phyloP scores from a whole-genome alignment of 805 yeast species.

The Candida easanensis region DNA sequence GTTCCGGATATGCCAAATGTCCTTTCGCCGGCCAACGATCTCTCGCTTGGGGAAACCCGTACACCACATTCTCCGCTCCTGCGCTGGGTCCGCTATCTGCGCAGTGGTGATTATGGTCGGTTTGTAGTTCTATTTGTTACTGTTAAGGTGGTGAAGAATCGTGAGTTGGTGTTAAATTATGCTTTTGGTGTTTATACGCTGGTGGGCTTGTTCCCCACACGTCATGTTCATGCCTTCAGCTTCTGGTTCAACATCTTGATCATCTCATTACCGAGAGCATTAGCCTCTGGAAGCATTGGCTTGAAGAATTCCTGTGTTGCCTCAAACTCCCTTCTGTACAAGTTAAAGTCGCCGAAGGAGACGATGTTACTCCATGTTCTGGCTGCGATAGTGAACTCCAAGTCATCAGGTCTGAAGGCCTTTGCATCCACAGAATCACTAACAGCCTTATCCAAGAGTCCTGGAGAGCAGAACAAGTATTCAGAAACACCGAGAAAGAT shows the following conservation, averaged over 20 bases:
- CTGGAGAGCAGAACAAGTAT: slow-evolving; percentile 82
- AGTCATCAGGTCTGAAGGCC: slow-evolving; percentile 81
- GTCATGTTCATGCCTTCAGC: too few species aligned
- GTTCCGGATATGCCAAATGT: slow-evolving; percentile 7
- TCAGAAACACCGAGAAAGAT: slow-evolving; percentile 93
- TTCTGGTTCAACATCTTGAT: slow-evolving; percentile 49
- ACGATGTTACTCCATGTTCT: slow-evolving; percentile 83
- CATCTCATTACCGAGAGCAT: slow-evolving; percentile 89
- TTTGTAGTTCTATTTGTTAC: too few species aligned
- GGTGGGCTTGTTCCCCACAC: too few species aligned
- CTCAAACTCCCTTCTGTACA: slow-evolving; percentile 72
- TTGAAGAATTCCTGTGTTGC: slow-evolving; percentile 78
- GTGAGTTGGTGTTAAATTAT: too few species aligned
- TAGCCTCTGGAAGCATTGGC: slow-evolving; percentile 88
- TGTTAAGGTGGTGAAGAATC: too few species aligned
- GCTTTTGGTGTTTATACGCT: too few species aligned
- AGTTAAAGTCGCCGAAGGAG: slow-evolving; percentile 65
- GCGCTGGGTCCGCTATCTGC: too few species aligned
- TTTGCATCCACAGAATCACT: slow-evolving; percentile 64
- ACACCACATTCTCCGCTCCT: not conserved
- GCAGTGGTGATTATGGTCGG: too few species aligned
- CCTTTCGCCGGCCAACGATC: slow-evolving; percentile 1
- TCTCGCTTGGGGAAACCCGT: too few species aligned
- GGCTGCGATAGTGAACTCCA: slow-evolving; percentile 90
- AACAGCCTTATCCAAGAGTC: slow-evolving; percentile 75